These are phyloP conservation scores for Hypsizygus marmoreus DNA, from an alignment of 768 basidiomycete genomes.

Conservation along the genomic window DNA sequence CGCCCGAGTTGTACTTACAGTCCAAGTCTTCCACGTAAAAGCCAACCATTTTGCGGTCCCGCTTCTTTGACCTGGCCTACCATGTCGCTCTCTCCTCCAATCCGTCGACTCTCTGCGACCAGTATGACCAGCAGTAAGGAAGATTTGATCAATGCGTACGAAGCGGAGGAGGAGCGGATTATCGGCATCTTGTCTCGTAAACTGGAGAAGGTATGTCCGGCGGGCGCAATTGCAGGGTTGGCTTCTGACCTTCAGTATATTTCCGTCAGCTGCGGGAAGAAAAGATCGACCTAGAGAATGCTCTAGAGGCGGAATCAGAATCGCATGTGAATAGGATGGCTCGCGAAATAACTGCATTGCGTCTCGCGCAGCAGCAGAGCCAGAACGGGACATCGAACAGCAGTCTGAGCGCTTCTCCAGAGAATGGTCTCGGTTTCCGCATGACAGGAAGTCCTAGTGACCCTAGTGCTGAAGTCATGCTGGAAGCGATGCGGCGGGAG, in stretches of 20 bases:
- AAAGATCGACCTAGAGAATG: slow-evolving; percentile 82
- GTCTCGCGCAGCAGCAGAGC: slow-evolving; percentile 57
- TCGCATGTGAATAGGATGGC: slow-evolving; percentile 78
- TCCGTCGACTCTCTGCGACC: slow-evolving; percentile 57
- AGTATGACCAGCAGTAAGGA: slow-evolving; percentile 63
- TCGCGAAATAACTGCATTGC: slow-evolving; percentile 66
- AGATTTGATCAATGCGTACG: slow-evolving; percentile 84
- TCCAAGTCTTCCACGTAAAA: slow-evolving; percentile 25
- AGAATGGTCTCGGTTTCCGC: slow-evolving; percentile 31
- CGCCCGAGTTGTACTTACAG: slow-evolving; percentile 10
- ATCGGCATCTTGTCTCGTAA: slow-evolving; percentile 83
- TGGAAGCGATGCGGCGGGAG: slow-evolving; percentile 77
- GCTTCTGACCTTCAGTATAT: neutral
- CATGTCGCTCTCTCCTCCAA: slow-evolving; percentile 56
- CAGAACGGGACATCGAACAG: slow-evolving; percentile 29
- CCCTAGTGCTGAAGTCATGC: slow-evolving; percentile 57
- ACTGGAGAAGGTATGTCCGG: slow-evolving; percentile 77
- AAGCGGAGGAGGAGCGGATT: slow-evolving; percentile 89
- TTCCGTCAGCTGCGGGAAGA: slow-evolving; percentile 70
- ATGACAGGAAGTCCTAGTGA: slow-evolving; percentile 31
- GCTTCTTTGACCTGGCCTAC: neutral
- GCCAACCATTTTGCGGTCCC: slow-evolving; percentile 1
- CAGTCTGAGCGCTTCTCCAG: slow-evolving; percentile 33
- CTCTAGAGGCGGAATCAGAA: slow-evolving; percentile 83
- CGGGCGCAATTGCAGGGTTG: too few relatives aligned